These are phyloP conservation scores for Tetrapisispora taiwanensis DNA, from an alignment of 805 yeast species.

Conservation along the genomic window DNA sequence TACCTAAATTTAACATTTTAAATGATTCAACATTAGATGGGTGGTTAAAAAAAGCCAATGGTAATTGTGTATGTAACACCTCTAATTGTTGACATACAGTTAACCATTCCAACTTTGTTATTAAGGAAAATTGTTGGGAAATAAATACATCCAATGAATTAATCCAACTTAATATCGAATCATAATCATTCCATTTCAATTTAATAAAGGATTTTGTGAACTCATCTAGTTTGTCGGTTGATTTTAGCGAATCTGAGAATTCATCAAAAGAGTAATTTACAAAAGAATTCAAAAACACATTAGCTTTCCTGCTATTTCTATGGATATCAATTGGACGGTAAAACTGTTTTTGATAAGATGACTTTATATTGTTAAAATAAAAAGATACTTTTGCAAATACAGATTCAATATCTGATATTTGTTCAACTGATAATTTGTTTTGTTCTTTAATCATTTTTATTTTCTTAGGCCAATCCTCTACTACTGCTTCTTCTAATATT, in stretches of 20 bases:
- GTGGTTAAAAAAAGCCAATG: constrained; percentile 42
- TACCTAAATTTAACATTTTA: constrained; percentile 14
- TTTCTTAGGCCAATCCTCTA: constrained; percentile 40
- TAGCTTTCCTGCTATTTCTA: constrained; percentile 16
- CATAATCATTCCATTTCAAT: constrained; percentile 15
- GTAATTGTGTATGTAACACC: constrained; percentile 47
- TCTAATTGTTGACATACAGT: constrained; percentile 65
- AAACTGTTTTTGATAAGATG: constrained; percentile 56
- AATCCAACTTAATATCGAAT: constrained; percentile 51
- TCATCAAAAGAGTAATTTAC: constrained; percentile 12
- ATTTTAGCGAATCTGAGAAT: constrained; percentile 7
- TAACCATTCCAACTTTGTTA: constrained; percentile 65
- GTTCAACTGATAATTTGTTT: constrained; percentile 4
- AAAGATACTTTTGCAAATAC: constrained; percentile 27
- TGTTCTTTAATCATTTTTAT: constrained; percentile 26
- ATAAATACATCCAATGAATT: constrained; percentile 54
- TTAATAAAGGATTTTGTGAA: constrained; percentile 7
- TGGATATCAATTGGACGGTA: constrained; percentile 44
- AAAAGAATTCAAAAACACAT: constrained; percentile 12
- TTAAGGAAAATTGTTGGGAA: constrained; percentile 38
- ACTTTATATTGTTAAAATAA: constrained; percentile 56
- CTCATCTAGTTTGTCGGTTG: constrained; percentile 22
- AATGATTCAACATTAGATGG: constrained; percentile 13
- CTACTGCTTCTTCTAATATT: constrained; percentile 56
- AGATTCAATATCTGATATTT: constrained; percentile 20